Conservation (phyloP, 1,284 basidiomycete genomes). For the Xerocomus cyaneibrunnescens region DNA sequence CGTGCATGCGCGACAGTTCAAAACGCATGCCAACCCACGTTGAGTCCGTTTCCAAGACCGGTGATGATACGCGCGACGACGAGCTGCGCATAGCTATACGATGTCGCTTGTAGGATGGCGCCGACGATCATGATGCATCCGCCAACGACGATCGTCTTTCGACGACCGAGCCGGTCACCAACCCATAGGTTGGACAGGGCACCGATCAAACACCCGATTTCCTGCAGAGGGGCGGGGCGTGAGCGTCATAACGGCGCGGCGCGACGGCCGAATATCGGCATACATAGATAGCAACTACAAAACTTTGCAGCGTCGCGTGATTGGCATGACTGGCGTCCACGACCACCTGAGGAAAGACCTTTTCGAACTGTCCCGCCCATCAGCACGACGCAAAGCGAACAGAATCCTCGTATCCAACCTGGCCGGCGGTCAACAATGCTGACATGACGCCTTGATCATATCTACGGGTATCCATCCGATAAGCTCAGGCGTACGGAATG, state of each 20-base stretch:
- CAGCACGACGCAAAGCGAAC: background rate
- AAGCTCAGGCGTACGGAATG: conserved; percentile 2
- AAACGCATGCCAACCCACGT: conserved; percentile 39
- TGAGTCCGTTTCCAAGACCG: conserved; percentile 66
- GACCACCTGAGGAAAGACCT: conserved; percentile 29
- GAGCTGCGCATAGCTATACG: conserved; percentile 50
- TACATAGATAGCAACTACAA: conserved; percentile 34
- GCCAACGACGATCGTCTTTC: conserved; percentile 49
- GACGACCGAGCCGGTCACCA: conserved; percentile 49
- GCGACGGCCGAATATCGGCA: background rate
- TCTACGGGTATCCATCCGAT: conserved; percentile 9
- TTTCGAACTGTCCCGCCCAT: conserved; percentile 29
- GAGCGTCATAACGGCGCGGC: background rate
- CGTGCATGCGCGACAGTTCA: background rate
- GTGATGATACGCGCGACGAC: conserved; percentile 51
- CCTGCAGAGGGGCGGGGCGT: conserved; percentile 12
- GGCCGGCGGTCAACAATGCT: conserved; percentile 30
- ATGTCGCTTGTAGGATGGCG: conserved; percentile 47
- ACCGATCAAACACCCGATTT: conserved; percentile 41
- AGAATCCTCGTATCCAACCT: conserved; percentile 17
- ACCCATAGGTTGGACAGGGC: conserved; percentile 49
- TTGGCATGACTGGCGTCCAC: conserved; percentile 31
- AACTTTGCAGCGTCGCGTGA: conserved; percentile 35
- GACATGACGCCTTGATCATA: conserved; percentile 39
- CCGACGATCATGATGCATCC: conserved; percentile 54